A percentile compares a stretch with the other conserved stretches of the same genome.
Evolutionary conservation across 1,284 basidiomycete genomes (phyloP).

Genomic region (Exobasidium rhododendri): DNA sequence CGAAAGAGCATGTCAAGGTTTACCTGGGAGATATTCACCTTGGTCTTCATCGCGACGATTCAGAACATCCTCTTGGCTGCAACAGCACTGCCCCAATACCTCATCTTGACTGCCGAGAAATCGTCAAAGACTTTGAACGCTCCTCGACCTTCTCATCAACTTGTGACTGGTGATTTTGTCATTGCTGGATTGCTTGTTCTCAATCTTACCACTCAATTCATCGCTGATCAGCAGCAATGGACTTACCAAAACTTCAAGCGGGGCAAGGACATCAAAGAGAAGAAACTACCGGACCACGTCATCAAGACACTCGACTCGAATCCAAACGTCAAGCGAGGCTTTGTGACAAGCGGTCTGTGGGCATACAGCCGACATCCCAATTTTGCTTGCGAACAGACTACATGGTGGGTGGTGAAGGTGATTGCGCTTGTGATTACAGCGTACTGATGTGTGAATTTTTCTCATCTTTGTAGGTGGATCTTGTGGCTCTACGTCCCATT

Average conservation of each 20-base stretch:
- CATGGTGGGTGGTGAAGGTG: slow-evolving; percentile 62
- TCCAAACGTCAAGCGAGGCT: slow-evolving; percentile 71
- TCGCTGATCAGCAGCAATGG: slow-evolving; percentile 86
- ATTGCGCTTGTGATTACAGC: neutral
- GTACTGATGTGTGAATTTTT: neutral
- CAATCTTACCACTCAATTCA: slow-evolving; percentile 69
- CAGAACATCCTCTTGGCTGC: slow-evolving; percentile 76
- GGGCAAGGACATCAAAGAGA: slow-evolving; percentile 29
- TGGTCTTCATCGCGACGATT: slow-evolving; percentile 73
- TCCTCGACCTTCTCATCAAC: slow-evolving; percentile 53
- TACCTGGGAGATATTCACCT: slow-evolving; percentile 75
- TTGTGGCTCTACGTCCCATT: slow-evolving; percentile 53
- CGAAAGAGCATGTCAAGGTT: slow-evolving; percentile 66
- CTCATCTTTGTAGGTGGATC: slow-evolving; percentile 54
- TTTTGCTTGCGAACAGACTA: slow-evolving; percentile 80
- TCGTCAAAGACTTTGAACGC: slow-evolving; percentile 44
- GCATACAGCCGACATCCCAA: slow-evolving; percentile 84
- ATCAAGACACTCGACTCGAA: slow-evolving; percentile 20
- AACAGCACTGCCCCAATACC: slow-evolving; percentile 61
- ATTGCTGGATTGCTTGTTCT: slow-evolving; percentile 65
- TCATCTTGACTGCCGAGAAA: slow-evolving; percentile 55
- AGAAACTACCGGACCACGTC: slow-evolving; percentile 20
- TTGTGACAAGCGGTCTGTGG: slow-evolving; percentile 80
- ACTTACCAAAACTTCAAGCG: slow-evolving; percentile 76
- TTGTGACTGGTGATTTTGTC: slow-evolving; percentile 67